phyloP scores from a whole-genome alignment of 768 basidiomycete species.

The Crucibulum laeve region DNA sequence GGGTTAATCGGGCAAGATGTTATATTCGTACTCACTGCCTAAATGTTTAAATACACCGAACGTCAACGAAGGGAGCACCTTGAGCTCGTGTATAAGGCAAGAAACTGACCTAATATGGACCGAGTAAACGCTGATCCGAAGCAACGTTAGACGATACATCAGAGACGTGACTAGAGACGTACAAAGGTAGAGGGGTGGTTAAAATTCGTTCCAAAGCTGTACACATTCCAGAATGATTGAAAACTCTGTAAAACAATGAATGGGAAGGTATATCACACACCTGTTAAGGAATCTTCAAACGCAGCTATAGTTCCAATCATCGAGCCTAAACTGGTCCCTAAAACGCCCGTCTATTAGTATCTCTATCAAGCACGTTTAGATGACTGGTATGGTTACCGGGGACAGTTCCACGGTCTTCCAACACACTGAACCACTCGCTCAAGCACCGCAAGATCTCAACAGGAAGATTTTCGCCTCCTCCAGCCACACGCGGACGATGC shows the following conservation, averaged over 20 bases:
- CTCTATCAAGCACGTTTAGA: background rate
- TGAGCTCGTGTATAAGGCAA: background rate
- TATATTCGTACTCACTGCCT: conserved; percentile 27
- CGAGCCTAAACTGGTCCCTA: conserved; percentile 45
- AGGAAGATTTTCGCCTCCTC: conserved; percentile 52
- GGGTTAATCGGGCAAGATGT: background rate
- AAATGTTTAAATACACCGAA: background rate
- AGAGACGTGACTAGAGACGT: conserved; percentile 18
- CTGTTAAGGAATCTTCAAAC: conserved; percentile 49
- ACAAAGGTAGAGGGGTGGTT: conserved; percentile 66
- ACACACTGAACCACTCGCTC: conserved; percentile 53
- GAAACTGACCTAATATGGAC: conserved; percentile 50
- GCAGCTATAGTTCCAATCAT: conserved; percentile 45
- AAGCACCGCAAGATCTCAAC: conserved; percentile 50
- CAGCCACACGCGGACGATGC: conserved; percentile 29
- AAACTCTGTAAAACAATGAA: background rate
- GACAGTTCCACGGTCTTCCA: conserved; percentile 56
- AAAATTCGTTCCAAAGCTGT: conserved; percentile 55
- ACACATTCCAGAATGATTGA: background rate
- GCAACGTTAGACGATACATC: background rate
- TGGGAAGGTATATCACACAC: conserved; percentile 26
- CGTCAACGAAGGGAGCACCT: background rate
- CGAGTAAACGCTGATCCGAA: conserved; percentile 45
- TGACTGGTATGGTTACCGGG: conserved; percentile 30
- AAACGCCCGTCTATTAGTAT: background rate